Conservation (phyloP, 2,329 filamentous ascomycete genomes). For the Fusarium pilosicola region DNA sequence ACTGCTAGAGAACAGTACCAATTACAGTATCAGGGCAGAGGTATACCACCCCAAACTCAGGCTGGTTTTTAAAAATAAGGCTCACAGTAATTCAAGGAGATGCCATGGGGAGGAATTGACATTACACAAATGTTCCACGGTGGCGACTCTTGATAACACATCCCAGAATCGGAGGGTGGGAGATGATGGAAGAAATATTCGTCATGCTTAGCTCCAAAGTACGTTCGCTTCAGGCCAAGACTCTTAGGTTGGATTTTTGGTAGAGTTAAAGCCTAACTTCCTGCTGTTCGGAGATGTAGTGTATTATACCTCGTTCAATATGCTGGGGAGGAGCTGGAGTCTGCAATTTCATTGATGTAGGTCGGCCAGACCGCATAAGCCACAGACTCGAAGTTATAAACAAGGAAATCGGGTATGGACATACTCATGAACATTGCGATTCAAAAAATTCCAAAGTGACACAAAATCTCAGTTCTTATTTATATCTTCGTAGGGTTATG, state of each 20-base stretch:
- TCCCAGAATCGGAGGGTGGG: not conserved
- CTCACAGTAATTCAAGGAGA: slow-evolving; percentile 47
- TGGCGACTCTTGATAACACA: slow-evolving; percentile 26
- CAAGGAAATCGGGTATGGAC: not conserved
- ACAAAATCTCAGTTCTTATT: not conserved
- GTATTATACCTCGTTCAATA: not conserved
- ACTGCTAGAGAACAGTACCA: slow-evolving; percentile 49
- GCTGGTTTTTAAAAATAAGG: slow-evolving; percentile 29
- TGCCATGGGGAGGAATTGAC: slow-evolving; percentile 58
- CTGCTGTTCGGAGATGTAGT: not conserved
- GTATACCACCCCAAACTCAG: slow-evolving; percentile 36
- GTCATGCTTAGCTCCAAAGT: not conserved
- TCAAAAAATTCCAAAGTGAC: not conserved
- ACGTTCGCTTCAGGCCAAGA: not conserved
- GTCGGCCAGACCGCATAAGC: not conserved
- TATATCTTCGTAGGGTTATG: not conserved
- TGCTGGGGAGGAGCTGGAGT: not conserved
- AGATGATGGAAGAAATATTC: not conserved
- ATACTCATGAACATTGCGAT: not conserved
- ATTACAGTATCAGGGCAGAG: slow-evolving; percentile 48
- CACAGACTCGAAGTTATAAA: not conserved
- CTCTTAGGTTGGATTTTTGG: not conserved
- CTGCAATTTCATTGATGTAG: not conserved
- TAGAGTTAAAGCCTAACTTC: not conserved
- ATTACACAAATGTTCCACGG: slow-evolving; percentile 55